Base-by-base conservation (phyloP, 2,329 filamentous ascomycete species). In the Penicillium sp. region DNA sequence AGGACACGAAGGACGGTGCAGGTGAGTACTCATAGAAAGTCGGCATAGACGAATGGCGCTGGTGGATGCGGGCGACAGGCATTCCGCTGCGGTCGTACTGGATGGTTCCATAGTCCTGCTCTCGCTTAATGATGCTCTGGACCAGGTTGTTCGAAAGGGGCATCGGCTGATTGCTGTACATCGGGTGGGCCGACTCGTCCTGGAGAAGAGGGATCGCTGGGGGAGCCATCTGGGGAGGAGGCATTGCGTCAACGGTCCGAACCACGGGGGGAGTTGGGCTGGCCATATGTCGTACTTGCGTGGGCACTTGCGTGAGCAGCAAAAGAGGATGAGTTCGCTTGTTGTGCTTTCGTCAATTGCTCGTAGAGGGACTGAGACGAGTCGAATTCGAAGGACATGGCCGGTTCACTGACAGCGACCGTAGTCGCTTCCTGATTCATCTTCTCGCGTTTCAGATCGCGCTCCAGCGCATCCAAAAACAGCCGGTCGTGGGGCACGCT, bases 351-450 rank as follows among this genome's bases (percentile, higher is more conserved):
- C 69, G 95, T 99, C 80, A 99, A 88, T 82, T 99, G 95, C 83
- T 99, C 95, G 75, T 96, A 99, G 60, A 99, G 88, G 67, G 95
- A 98, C 80, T 99, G 95, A 33, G 95, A 98, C 25, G 95, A 97
- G 80, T 99, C 95, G 79, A 97, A 99, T 78, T 99, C 92, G 81
- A 99, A 99, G 1, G 95, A 99, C 69, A 98, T 82, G 51, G 95
- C 95, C 35, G 95, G 95, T 81, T 99, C 95, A 84, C 89, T 96
- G 73, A 98, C 92, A 54, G 95, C 95, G 68, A 96, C 88, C 16
- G 95, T 99, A 51, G 93, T 99, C 56, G 95, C 92, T 79, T 99
- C 95, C 79, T 99, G 95, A 65, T 90, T 89, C 93, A 98, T 98
- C 86, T 99, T 99, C 81, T 99, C 95, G 72, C 95, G 88, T 87